Evolutionary conservation across 371 early-diverging fungal species (phyloP), one percentile per base, ranked within the genome.

Genomic region (Mortierella sp.): DNA sequence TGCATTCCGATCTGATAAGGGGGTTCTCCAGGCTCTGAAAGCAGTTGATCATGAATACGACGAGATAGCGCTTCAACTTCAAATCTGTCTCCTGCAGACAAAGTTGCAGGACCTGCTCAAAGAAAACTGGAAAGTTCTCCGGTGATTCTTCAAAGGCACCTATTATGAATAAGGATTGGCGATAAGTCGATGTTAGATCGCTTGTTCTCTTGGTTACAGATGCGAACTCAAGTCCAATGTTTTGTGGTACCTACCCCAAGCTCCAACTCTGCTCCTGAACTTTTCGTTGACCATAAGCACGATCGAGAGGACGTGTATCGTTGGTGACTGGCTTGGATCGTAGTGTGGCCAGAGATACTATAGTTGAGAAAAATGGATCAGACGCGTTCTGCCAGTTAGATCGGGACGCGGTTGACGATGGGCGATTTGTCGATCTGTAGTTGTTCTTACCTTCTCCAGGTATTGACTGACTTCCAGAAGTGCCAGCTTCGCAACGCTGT

Each of bases 231-330:
- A 19, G 38, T 16, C 3, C 2, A 6, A 0, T 26, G 14, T 28
- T 34, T 63, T 1, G 8, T 16, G 63, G 19, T 4, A 68, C 78
- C 77, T 91, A 90, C 92, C 92, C 93, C 94, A 94, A 5, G 90
- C 89, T 19, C 92, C 76, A 54, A 94, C 91, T 21, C 92, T 89
- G 74, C 95, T 91, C 21, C 94, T 93, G 80, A 91, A 92, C 88
- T 97, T 98, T 83, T 97, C 97, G 85, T 96, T 96, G n/a, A 97
- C 88, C 88, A 97, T 90, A 57, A 97, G 81, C 19, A 96, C 93
- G n/a, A 97, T 94, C 7, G 96, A 94, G 11, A 97, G 74, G 14
- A 94, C 88, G 75, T 95, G 94, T 38, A 90, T 88, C 44, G 92
- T 77, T 5, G 92, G 78, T 3, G 94, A 88, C 13, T 84, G 83